These are phyloP conservation scores for Lyophyllum semitale DNA, from an alignment of 768 basidiomycete genomes.

Conservation along the genomic window DNA sequence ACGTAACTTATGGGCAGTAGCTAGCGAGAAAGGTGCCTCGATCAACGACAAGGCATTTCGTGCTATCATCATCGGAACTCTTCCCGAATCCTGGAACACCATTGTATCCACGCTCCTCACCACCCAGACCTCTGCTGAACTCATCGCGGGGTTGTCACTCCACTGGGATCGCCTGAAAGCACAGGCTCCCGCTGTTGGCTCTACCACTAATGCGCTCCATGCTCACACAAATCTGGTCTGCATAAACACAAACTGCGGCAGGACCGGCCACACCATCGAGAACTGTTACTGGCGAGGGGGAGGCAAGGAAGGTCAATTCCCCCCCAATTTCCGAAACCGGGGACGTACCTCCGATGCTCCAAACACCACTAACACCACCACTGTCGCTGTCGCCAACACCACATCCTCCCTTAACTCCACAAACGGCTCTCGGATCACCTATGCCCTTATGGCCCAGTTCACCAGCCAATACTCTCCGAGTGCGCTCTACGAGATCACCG, in stretches of 20 bases:
- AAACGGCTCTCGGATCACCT: neutral
- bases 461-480: neutral
- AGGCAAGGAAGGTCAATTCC: neutral
- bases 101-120: neutral
- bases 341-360: neutral
- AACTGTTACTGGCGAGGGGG: too few relatives aligned
- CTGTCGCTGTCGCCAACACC: neutral
- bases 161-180: neutral
- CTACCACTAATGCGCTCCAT: neutral
- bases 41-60: too few relatives aligned
- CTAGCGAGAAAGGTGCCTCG: slow-evolving; percentile 14
- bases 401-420: neutral
- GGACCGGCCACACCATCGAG: neutral
- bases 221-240: neutral
- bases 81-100: neutral
- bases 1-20: slow-evolving; percentile 9
- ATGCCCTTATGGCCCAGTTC: neutral
- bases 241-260: neutral
- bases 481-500: neutral
- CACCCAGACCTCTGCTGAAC: neutral
- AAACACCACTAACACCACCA: neutral
- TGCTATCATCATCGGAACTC: neutral
- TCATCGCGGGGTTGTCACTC: neutral
- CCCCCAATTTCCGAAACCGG: neutral
- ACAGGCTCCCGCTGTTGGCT: neutral